Evolutionary conservation across 345 rosid species (phyloP), one percentile per base, ranked within the genome.

Genomic region (Iberis pinnata): DNA sequence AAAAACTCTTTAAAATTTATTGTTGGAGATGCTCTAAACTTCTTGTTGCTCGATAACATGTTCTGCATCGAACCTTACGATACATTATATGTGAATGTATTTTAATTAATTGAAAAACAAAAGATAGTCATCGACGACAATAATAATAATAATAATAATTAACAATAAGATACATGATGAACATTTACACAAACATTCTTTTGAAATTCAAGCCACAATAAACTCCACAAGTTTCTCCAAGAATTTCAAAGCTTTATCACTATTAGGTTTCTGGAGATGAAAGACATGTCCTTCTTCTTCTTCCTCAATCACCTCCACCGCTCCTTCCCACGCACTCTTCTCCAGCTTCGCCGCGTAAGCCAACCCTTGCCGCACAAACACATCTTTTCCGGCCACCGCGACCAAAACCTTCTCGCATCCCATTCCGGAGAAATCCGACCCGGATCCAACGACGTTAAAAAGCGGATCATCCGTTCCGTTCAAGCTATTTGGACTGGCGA

Each of bases 351-450:
- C 76, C 19, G 60, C 64, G 44, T 75, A 85, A 51, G 53, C 33
- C 75, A 75, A 33, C 1, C 83, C 83, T 56, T 81, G 70, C 13
- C 80, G 65, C 54, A 50, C 58, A 49, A 80, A 33, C 27, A 39
- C 1, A 62, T 82, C 89, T 13, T 76, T 76, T 57, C 81, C 77
- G 0, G 88, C 79, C 53, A 73, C 77, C 9, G 75, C 76, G 2
- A 84, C 81, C 40, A 80, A 35, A 29, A 74, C 71, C 56, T 69
- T 67, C 4, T 46, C 56, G 15, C 88, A 71, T 43, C 76, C 73
- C 32, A 82, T 50, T 20, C 41, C 60, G 16, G 16, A 56, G 65
- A 82, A 39, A 40, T 53, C 76, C 50, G 58, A 83, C 68, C 26
- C 77, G 84, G 50, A 66, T 74, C 50, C 70, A 3, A 56, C 47